Percentiles rank a stretch among this genome's conserved stretches.
Evolutionary conservation across 768 basidiomycete species (phyloP).

Genomic region (Lactarius deliciosus): DNA sequence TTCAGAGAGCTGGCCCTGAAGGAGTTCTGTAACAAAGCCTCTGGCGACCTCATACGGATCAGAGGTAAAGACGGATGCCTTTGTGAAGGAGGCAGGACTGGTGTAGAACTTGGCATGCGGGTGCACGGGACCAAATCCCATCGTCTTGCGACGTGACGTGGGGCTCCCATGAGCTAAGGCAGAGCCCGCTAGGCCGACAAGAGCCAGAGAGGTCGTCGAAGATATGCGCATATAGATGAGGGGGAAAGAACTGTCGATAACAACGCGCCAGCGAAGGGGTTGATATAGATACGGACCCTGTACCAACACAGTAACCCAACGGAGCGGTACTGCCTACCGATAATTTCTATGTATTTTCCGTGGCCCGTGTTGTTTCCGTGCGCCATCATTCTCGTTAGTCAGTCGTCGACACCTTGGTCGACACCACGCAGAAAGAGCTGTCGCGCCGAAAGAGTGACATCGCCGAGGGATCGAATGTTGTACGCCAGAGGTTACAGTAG

Average conservation of each 20-base stretch:
- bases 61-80: conserved; percentile 30
- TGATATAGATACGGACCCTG: too few species aligned
- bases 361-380: not conserved
- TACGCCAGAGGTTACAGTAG: not conserved
- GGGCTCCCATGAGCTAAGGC: conserved; percentile 22
- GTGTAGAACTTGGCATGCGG: conserved; percentile 68
- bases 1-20: conserved; percentile 40
- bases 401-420: too few species aligned
- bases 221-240: conserved; percentile 26
- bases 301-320: too few species aligned
- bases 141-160: conserved; percentile 67
- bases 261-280: too few species aligned
- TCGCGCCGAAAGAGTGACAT: not conserved
- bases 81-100: conserved; percentile 40
- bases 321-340: too few species aligned
- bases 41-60: conserved; percentile 64
- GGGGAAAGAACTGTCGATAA: not conserved
- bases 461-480: not conserved
- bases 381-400: not conserved
- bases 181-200: conserved; percentile 30
- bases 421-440: not conserved
- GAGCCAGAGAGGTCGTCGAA: conserved; percentile 18
- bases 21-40: conserved; percentile 55
- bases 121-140: conserved; percentile 83
- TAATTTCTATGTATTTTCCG: too few species aligned